These are phyloP conservation scores for Hapsidospora chrysogenum DNA, from an alignment of 495 filamentous ascomycete genomes.

Conservation along the genomic window DNA sequence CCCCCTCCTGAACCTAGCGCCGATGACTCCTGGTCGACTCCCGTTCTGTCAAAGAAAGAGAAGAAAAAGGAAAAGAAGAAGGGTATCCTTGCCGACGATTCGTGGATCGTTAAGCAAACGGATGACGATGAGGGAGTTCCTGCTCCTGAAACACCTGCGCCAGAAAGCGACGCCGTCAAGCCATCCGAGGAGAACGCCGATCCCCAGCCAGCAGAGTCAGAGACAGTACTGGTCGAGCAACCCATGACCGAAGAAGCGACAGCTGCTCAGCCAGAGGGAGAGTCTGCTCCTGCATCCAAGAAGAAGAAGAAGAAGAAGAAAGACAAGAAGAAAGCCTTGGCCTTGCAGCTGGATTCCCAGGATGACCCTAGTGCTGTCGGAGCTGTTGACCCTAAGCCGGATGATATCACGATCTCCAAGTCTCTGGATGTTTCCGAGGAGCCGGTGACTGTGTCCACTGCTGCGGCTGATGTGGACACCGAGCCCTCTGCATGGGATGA, in stretches of 20 bases:
- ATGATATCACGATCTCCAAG: too few relatives aligned
- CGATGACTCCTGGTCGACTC: too few relatives aligned
- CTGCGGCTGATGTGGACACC: neutral
- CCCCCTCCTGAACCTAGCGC: too few relatives aligned
- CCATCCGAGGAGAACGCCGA: neutral
- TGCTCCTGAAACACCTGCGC: too few relatives aligned
- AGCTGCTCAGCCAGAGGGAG: neutral
- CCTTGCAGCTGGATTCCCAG: neutral
- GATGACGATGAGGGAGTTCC: too few relatives aligned
- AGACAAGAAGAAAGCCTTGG: neutral
- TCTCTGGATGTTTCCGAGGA: neutral
- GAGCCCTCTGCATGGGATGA: neutral
- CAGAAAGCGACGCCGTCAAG: too few relatives aligned
- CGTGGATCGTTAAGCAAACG: too few relatives aligned
- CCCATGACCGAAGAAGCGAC: neutral
- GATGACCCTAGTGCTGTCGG: too few relatives aligned
- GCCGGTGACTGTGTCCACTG: neutral
- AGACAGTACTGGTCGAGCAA: neutral
- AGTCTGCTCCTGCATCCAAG: conserved; percentile 4
- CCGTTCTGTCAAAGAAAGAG: conserved; percentile 1
- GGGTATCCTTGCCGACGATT: neutral
- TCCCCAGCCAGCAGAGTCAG: neutral
- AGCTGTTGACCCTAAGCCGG: too few relatives aligned
- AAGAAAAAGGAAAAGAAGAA: conserved; percentile 1
- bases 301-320: conserved; percentile 11